Conservation (phyloP, 2,329 filamentous ascomycete genomes). For the Pestalotiopsis sp. region DNA sequence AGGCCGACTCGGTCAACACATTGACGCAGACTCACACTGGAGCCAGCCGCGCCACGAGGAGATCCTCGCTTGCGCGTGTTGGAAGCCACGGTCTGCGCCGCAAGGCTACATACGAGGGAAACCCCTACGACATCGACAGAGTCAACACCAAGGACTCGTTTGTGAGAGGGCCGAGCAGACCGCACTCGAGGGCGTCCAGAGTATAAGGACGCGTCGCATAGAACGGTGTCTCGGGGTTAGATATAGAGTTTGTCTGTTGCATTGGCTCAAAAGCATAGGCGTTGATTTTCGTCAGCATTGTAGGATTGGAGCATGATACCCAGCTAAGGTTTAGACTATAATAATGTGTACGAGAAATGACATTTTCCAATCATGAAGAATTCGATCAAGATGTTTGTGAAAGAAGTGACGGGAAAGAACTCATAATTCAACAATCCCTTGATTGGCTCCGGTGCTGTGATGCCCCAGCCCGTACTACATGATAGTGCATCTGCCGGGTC, state of each 20-base stretch:
- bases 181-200: not conserved
- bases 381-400: not conserved
- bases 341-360: not conserved
- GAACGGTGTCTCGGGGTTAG: not conserved
- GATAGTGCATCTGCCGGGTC: no score
- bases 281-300: not conserved
- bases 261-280: not conserved
- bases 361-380: not conserved
- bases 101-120: conserved; percentile 39
- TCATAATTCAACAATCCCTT: no score
- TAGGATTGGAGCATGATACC: not conserved
- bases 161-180: not conserved
- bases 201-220: not conserved
- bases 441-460: no score
- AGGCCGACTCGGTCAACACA: conserved; percentile 26
- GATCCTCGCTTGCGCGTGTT: conserved; percentile 24
- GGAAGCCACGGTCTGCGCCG: not conserved
- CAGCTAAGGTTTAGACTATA: not conserved
- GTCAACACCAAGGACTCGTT: conserved; percentile 41
- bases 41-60: conserved; percentile 29
- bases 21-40: conserved; percentile 19
- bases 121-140: conserved; percentile 45
- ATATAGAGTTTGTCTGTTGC: not conserved
- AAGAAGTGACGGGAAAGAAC: not conserved
- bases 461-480: no score